Base-by-base conservation (phyloP, 306 rosid species). In the Cucumis melo region DNA sequence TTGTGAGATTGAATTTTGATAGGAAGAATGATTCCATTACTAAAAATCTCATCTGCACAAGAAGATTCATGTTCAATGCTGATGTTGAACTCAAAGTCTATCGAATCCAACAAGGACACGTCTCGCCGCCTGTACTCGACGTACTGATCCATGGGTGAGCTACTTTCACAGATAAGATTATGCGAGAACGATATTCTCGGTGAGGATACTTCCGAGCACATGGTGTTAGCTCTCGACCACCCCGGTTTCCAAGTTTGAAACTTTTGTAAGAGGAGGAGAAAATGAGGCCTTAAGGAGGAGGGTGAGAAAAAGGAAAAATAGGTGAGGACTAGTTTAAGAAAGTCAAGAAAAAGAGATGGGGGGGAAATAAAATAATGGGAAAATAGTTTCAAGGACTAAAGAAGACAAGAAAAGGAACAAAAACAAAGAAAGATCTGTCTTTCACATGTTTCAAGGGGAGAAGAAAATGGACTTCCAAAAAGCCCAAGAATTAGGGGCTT, bases 21-120 rank as follows among this genome's bases (percentile, higher is more conserved):
- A 3, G 99, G 96, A 81, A 88, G 89, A 78, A 94, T 91, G 12
- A 89, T 48, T 0, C 97, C 99, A 83, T 92, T 87, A 10, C 88
- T 89, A 82, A 94, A 94, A 63, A 94, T 93, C 78, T 94, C 97
- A 84, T 92, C 99, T 20, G 99, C 97, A 1, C 91, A 84, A 61
- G 91, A 87, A 74, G 91, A 80, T 55, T 85, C 85, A 74, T 81
- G 80, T 34, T 71, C 86, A 65, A 78, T 72, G 60, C 72, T 82
- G 56, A 84, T 78, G 84, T 73, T 82, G 86, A 94, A 94, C 83
- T 90, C 96, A 68, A 92, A 94, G 0, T 92, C 98, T 79, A 91
- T 87, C 67, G 90, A 73, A 79, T 84, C 97, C 81, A 83, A 34
- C 23, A 88, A 79, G 51, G 84, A 61, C 8, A 87, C 20, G 81